phyloP scores from a whole-genome alignment of 345 rosid genomes.

The Ceriops zippeliana region DNA sequence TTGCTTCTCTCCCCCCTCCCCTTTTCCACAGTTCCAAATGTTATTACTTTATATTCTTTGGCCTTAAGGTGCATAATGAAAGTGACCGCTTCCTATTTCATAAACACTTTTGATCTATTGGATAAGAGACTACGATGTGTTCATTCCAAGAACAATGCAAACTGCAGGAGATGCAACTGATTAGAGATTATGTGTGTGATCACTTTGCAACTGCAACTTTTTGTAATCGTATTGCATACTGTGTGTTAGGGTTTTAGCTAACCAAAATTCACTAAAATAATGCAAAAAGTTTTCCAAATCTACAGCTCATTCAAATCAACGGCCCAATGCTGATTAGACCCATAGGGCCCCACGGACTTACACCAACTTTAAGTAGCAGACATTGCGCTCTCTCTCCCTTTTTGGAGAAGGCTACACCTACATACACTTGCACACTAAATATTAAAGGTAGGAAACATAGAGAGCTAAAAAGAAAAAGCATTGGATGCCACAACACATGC shows the following conservation, averaged over 20 bases:
- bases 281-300: not conserved
- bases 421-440: constrained; percentile 10
- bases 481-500: constrained; percentile 13
- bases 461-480: not conserved
- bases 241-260: not conserved
- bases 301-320: not conserved
- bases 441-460: not conserved
- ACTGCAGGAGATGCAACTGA: too few relatives aligned
- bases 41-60: too few relatives aligned
- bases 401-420: constrained; percentile 29
- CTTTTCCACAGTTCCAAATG: too few relatives aligned
- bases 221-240: too few relatives aligned
- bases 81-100: too few relatives aligned
- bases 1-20: too few relatives aligned
- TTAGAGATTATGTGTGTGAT: too few relatives aligned
- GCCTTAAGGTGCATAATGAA: too few relatives aligned
- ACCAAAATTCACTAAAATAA: not conserved
- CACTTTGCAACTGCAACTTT: too few relatives aligned
- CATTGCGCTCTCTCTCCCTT: constrained; percentile 26
- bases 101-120: too few relatives aligned
- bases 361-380: not conserved
- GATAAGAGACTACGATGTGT: too few relatives aligned
- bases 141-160: too few relatives aligned
- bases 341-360: not conserved
- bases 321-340: not conserved